Evolutionary conservation across 345 rosid genomes (phyloP).

Genomic region (Cardamine resedifolia): DNA sequence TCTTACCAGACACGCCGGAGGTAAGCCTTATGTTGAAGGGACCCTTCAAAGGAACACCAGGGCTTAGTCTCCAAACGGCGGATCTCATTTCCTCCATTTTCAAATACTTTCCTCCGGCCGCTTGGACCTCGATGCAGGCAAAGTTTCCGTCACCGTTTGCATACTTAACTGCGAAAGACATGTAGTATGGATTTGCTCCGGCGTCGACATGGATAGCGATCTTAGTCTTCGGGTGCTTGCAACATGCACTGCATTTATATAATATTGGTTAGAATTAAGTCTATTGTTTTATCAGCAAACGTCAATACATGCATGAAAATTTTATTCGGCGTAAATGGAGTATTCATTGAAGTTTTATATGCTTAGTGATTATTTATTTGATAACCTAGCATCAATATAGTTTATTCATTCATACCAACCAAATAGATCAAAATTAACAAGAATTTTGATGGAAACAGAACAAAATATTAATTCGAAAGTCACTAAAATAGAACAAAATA

Average conservation of each 20-base stretch:
- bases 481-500: neutral
- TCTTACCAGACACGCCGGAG: conserved; percentile 32
- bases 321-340: neutral
- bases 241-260: conserved; percentile 48
- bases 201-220: conserved; percentile 54
- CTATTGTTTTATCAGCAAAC: neutral
- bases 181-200: conserved; percentile 63
- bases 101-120: conserved; percentile 47
- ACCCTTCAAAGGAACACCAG: conserved; percentile 45
- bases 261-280: neutral
- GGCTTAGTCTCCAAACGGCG: conserved; percentile 59
- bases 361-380: neutral
- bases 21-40: conserved; percentile 63
- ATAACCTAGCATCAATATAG: neutral
- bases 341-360: neutral
- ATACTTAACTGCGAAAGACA: conserved; percentile 48
- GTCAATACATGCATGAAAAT: neutral
- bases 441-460: neutral
- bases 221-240: conserved; percentile 46
- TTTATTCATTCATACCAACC: neutral
- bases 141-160: conserved; percentile 68
- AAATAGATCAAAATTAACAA: neutral
- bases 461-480: too few species aligned
- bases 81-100: conserved; percentile 70
- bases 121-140: conserved; percentile 46